phyloP scores from a whole-genome alignment of 345 rosid species.

The Citrus unshiu region DNA sequence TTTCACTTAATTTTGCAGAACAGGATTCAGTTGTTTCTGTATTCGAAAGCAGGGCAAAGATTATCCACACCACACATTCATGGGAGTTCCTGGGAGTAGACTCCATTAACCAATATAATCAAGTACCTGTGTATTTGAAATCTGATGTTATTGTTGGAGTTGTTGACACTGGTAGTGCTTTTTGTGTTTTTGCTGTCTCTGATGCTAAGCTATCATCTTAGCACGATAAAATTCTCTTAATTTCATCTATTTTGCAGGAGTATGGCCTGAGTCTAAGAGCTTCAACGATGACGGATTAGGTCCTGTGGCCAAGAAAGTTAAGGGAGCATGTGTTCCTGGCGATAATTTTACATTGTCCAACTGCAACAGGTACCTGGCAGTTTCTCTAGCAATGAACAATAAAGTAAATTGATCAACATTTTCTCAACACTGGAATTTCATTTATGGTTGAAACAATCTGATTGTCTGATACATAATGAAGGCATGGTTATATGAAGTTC shows the following conservation, averaged over 20 bases:
- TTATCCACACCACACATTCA: slow-evolving; percentile 46
- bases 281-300: slow-evolving; percentile 35
- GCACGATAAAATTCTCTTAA: neutral
- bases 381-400: neutral
- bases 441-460: neutral
- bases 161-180: slow-evolving; percentile 33
- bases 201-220: neutral
- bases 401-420: neutral
- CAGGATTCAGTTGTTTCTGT: slow-evolving; percentile 33
- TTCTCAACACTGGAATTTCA: neutral
- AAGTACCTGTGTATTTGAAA: slow-evolving; percentile 11
- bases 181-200: neutral
- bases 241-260: slow-evolving; percentile 21
- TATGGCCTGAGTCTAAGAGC: slow-evolving; percentile 54
- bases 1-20: slow-evolving; percentile 19
- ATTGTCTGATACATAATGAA: neutral
- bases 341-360: slow-evolving; percentile 33
- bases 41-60: slow-evolving; percentile 35
- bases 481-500: too few species aligned
- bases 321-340: slow-evolving; percentile 42
- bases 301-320: slow-evolving; percentile 40
- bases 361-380: slow-evolving; percentile 34
- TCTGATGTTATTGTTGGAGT: slow-evolving; percentile 42
- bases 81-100: slow-evolving; percentile 45
- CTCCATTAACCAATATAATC: slow-evolving; percentile 15